Conservation (phyloP, 2,329 filamentous ascomycete species). For the Ophiostoma fasciatum region DNA sequence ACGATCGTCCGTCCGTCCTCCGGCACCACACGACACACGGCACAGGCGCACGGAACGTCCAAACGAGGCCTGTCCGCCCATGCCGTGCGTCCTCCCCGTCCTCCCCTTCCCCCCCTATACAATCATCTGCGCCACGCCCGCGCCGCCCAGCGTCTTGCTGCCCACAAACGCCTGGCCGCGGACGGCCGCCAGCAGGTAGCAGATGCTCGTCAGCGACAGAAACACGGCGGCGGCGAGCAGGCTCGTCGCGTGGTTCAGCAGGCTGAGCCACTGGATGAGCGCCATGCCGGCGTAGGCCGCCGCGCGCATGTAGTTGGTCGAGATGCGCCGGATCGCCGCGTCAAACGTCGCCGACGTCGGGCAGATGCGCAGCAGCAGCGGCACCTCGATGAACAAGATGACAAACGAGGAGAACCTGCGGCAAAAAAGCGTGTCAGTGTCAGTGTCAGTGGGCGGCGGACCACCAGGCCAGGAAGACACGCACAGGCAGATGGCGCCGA, state of each 20-base stretch:
- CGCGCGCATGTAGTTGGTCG: constrained; percentile 94
- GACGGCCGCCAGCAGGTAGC: constrained; percentile 66
- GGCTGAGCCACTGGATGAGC: constrained; percentile 69
- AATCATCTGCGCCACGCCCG: constrained; percentile 95
- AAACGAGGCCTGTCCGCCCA: too few relatives aligned
- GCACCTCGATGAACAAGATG: constrained; percentile 79
- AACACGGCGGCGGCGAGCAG: constrained; percentile 79
- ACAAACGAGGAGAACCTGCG: constrained; percentile 52
- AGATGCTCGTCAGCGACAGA: constrained; percentile 58
- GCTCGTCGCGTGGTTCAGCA: constrained; percentile 48
- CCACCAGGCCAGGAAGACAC: too few relatives aligned
- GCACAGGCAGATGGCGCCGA: constrained; percentile 39
- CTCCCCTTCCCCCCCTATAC: constrained; percentile 27
- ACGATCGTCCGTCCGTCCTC: too few relatives aligned
- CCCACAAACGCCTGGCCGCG: constrained; percentile 78
- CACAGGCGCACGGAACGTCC: too few relatives aligned
- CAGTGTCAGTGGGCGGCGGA: not conserved
- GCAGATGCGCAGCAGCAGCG: constrained; percentile 91
- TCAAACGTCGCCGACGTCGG: constrained; percentile 88
- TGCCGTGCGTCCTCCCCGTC: too few relatives aligned
- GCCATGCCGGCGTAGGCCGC: constrained; percentile 73
- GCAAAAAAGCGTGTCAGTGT: not conserved
- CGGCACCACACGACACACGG: too few relatives aligned
- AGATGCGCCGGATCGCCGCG: constrained; percentile 74
- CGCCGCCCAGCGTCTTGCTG: constrained; percentile 91